These are phyloP conservation scores for Clavulina sp. DNA, from an alignment of 768 basidiomycete species.

Conservation along the genomic window DNA sequence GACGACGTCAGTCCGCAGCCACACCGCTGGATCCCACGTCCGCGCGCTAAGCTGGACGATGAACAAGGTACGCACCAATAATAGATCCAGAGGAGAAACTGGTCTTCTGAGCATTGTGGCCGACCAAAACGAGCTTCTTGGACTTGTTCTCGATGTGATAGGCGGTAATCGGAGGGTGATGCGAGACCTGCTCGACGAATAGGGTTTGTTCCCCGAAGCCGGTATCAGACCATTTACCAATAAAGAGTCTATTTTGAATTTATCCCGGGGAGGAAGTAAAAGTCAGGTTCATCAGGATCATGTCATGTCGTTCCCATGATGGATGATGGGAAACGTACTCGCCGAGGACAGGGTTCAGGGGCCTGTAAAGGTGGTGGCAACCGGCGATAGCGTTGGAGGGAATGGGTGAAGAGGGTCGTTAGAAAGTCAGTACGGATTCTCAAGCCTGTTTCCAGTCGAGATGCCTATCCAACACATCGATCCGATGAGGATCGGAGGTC, in stretches of 20 bases:
- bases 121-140: conserved; percentile 60
- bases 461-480: not conserved
- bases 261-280: too few relatives aligned
- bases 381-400: too few relatives aligned
- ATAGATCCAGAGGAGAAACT: conserved; percentile 54
- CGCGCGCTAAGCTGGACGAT: not conserved
- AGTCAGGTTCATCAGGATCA: not conserved
- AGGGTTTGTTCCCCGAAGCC: conserved; percentile 67
- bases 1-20: not conserved
- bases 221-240: conserved; percentile 68
- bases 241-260: conserved; percentile 48
- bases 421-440: too few relatives aligned
- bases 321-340: conserved; percentile 35
- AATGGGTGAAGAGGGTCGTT: too few relatives aligned
- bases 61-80: conserved; percentile 16
- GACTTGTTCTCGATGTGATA: conserved; percentile 70
- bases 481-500: not conserved
- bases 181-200: conserved; percentile 89
- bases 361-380: conserved; percentile 29
- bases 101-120: conserved; percentile 93
- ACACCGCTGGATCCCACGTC: not conserved
- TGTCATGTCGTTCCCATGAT: too few relatives aligned
- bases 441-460: too few relatives aligned
- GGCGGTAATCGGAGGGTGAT: conserved; percentile 52
- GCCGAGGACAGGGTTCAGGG: conserved; percentile 88